Percentiles rank a stretch among this genome's conserved stretches.
phyloP scores from a whole-genome alignment of 345 rosid genomes.

The Pugionium dolabratum region DNA sequence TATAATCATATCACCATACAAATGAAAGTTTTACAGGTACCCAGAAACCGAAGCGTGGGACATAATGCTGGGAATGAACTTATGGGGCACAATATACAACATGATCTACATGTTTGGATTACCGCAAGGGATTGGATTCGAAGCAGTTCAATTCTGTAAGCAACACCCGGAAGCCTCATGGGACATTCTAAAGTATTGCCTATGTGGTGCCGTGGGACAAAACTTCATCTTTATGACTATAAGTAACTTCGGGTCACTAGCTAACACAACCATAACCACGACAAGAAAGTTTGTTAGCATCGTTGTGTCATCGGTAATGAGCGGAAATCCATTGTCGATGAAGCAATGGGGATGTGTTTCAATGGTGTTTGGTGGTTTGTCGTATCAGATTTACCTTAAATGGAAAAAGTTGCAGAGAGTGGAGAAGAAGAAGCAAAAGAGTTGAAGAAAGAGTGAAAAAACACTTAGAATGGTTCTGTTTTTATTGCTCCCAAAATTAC shows the following conservation, averaged over 20 bases:
- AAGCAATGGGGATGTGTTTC: conserved; percentile 91
- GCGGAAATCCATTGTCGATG: conserved; percentile 82
- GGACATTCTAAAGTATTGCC: conserved; percentile 83
- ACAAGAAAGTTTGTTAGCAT: conserved; percentile 93
- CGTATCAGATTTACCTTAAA: conserved; percentile 89
- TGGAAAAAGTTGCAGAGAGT: conserved; percentile 76
- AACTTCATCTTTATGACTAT: conserved; percentile 95
- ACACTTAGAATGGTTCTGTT: conserved; percentile 16
- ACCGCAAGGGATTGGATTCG: conserved; percentile 71
- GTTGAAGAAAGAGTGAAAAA: conserved; percentile 35
- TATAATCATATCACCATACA: neutral
- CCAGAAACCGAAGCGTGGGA: conserved; percentile 92
- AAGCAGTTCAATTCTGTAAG: conserved; percentile 75
- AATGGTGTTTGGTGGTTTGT: conserved; percentile 93
- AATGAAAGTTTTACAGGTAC: conserved; percentile 46
- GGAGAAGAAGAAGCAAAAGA: conserved; percentile 76
- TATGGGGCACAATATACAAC: conserved; percentile 95
- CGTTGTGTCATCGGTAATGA: conserved; percentile 77
- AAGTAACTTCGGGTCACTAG: conserved; percentile 87
- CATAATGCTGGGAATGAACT: conserved; percentile 94
- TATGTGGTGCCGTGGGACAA: conserved; percentile 94
- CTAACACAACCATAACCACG: conserved; percentile 93
- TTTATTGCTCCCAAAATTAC: conserved; percentile 10
- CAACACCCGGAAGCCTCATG: conserved; percentile 87
- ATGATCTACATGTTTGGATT: conserved; percentile 86